phyloP scores from a whole-genome alignment of 805 yeast species.

The Naumovozyma baii region DNA sequence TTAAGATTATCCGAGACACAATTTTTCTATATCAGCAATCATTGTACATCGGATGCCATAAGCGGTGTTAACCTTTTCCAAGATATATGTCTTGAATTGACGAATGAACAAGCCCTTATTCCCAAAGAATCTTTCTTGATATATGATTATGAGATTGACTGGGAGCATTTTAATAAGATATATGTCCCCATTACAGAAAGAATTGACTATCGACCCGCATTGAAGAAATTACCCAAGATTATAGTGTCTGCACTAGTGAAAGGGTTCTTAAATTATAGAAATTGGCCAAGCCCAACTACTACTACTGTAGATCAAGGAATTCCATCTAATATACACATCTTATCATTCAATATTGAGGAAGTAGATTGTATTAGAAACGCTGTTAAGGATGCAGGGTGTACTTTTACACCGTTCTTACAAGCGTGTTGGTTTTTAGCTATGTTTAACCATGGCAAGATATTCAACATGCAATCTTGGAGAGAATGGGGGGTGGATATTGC shows the following conservation, averaged over 20 bases:
- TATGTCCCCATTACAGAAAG: conserved; percentile 18
- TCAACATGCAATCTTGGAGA: conserved; percentile 9
- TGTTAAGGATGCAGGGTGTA: conserved; percentile 10
- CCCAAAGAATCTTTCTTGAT: conserved; percentile 1
- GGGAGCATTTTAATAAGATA: conserved; percentile 6
- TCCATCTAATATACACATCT: not conserved
- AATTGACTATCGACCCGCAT: conserved; percentile 13
- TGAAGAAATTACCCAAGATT: conserved; percentile 9
- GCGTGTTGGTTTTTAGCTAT: conserved; percentile 16
- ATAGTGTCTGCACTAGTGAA: conserved; percentile 8
- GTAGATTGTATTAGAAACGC: conserved; percentile 6
- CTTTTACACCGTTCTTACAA: conserved; percentile 23
- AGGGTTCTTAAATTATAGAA: conserved; percentile 8
- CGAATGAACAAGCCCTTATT: not conserved
- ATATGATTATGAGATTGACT: conserved; percentile 13
- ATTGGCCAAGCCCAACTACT: conserved; percentile 7
- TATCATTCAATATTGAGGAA: conserved; percentile 5
- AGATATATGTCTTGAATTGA: conserved; percentile 11
- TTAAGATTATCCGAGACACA: conserved; percentile 10
- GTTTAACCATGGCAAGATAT: conserved; percentile 11
- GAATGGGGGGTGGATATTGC: conserved; percentile 19
- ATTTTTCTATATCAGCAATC: conserved; percentile 19
- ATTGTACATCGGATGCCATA: conserved; percentile 20
- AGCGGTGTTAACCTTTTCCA: conserved; percentile 16
- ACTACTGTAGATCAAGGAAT: not conserved